Conservation (phyloP, 495 filamentous ascomycete genomes). For the Penicillium simplicissimum region DNA sequence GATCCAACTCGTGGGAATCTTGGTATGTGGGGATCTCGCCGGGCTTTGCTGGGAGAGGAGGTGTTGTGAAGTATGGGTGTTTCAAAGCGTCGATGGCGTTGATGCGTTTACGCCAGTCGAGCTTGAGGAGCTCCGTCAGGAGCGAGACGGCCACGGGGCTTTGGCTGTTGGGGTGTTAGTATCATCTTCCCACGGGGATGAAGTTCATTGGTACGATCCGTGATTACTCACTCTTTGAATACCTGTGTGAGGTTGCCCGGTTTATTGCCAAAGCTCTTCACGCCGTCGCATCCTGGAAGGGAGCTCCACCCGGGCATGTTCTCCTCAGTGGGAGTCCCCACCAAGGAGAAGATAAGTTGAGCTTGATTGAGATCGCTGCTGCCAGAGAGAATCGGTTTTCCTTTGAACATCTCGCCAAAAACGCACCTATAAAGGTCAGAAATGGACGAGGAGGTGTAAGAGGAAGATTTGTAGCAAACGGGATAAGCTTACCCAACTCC, state of each 20-base stretch:
- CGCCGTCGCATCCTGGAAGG: constrained; percentile 77
- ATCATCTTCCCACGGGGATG: not conserved
- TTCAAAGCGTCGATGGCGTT: constrained; percentile 94
- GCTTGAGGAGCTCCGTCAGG: constrained; percentile 76
- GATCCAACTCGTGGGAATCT: constrained; percentile 94
- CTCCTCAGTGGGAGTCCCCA: constrained; percentile 85
- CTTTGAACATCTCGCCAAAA: constrained; percentile 96
- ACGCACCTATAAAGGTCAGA: constrained; percentile 66
- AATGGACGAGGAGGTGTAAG: not conserved
- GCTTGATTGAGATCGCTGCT: constrained; percentile 87
- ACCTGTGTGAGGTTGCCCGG: constrained; percentile 65
- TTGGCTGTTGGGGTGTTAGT: constrained; percentile 31
- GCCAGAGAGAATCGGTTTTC: constrained; percentile 89
- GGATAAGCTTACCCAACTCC: constrained; percentile 74
- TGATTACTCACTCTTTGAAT: constrained; percentile 63
- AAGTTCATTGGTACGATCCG: no score
- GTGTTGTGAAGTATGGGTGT: constrained; percentile 84
- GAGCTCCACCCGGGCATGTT: constrained; percentile 90
- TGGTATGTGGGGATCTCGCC: constrained; percentile 85
- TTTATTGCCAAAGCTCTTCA: constrained; percentile 63
- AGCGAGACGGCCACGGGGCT: constrained; percentile 71
- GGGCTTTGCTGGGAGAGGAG: constrained; percentile 76
- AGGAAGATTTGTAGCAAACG: not conserved
- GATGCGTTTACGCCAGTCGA: constrained; percentile 84
- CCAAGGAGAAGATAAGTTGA: constrained; percentile 88